A percentile compares a stretch with the other conserved stretches of the same genome.
Evolutionary conservation across 371 early-diverging fungal species (phyloP).

Genomic region (Dentiscutata heterogama): DNA sequence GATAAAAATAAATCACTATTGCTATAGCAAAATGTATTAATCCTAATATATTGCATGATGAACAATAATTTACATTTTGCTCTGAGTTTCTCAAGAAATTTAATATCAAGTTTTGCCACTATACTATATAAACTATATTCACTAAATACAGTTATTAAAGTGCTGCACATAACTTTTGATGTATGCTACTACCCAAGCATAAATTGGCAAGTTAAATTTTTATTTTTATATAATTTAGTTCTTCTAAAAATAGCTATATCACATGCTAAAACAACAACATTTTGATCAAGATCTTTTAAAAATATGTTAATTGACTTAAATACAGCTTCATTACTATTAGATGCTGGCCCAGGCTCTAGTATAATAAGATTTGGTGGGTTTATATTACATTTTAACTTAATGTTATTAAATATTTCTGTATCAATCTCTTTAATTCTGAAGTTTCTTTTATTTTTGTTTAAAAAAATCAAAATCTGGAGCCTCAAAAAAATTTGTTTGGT

Average conservation of each 20-base stretch:
- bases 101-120: neutral
- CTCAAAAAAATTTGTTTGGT: constrained; percentile 11
- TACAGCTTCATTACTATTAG: constrained; percentile 6
- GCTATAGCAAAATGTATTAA: constrained; percentile 5
- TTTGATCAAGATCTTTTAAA: neutral
- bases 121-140: constrained; percentile 22
- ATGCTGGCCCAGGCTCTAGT: neutral
- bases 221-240: neutral
- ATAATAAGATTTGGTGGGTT: neutral
- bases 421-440: neutral
- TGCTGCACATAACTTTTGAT: constrained; percentile 4
- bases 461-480: neutral
- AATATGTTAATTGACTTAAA: constrained; percentile 11
- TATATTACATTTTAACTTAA: neutral
- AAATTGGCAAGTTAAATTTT: neutral
- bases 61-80: neutral
- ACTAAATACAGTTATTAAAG: neutral
- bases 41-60: neutral
- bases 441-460: neutral
- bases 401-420: neutral
- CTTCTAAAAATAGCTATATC: too few species aligned
- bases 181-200: constrained; percentile 13
- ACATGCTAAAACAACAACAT: too few species aligned
- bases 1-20: neutral
- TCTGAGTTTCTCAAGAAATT: constrained; percentile 32